A percentile compares a stretch with the other conserved stretches of the same genome.
These are phyloP conservation scores for Oryza nivara DNA, from an alignment of 176 grass and related monocot species.

Conservation along the genomic window DNA sequence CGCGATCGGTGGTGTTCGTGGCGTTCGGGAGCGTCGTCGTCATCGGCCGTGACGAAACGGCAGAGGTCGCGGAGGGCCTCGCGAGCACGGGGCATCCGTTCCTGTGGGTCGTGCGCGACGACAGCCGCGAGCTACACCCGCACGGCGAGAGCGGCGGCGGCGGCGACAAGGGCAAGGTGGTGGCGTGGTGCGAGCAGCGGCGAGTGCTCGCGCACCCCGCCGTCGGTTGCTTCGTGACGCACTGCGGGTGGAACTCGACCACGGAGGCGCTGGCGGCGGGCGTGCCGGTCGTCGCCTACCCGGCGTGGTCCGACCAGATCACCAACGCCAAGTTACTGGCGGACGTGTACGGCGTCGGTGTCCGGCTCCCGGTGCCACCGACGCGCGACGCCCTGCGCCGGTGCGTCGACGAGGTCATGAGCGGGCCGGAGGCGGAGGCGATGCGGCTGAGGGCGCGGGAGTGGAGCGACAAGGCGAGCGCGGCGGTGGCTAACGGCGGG, in stretches of 20 bases:
- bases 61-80: conserved; percentile 47
- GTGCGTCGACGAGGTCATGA: conserved; percentile 57
- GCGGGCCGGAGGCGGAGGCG: background rate
- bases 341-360: conserved; percentile 50
- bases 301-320: conserved; percentile 63
- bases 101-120: conserved; percentile 58
- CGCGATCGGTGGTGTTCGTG: conserved; percentile 50
- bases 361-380: conserved; percentile 42
- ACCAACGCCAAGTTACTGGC: conserved; percentile 58
- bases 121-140: conserved; percentile 10
- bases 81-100: conserved; percentile 33
- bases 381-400: conserved; percentile 1
- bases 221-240: conserved; percentile 60
- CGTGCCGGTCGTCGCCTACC: conserved; percentile 56
- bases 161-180: background rate
- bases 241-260: conserved; percentile 83
- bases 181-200: conserved; percentile 57
- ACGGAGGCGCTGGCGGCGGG: conserved; percentile 49
- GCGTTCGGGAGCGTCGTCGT: conserved; percentile 62
- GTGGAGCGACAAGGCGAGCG: conserved; percentile 37
- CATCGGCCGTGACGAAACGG: conserved; percentile 38
- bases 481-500: conserved; percentile 32
- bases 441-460: conserved; percentile 8
- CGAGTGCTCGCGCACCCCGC: conserved; percentile 51
- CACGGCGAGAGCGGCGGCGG: too few relatives aligned